Evolutionary conservation across 495 filamentous ascomycete genomes (phyloP).

Genomic region (Podospora didyma): DNA sequence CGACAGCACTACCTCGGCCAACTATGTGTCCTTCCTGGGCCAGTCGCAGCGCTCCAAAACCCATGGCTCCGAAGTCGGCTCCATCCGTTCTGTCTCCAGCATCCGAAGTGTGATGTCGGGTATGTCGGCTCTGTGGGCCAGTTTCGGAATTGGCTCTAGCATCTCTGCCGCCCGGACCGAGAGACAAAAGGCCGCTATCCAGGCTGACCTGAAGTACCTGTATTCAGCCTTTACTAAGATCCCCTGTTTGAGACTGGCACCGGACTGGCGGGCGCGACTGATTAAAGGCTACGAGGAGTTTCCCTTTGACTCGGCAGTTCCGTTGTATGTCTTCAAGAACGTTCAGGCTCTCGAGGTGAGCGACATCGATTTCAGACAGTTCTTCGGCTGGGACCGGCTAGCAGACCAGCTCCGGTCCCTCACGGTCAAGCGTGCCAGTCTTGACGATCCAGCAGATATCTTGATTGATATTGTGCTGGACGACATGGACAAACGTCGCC

Average conservation of each 20-base stretch:
- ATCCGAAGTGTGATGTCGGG: slow-evolving; percentile 96
- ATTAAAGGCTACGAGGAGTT: slow-evolving; percentile 96
- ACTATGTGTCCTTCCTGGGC: slow-evolving; percentile 94
- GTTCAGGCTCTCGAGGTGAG: slow-evolving; percentile 86
- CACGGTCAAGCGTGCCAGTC: slow-evolving; percentile 77
- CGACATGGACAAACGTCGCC: slow-evolving; percentile 87
- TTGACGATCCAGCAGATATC: slow-evolving; percentile 88
- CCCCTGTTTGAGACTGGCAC: slow-evolving; percentile 80
- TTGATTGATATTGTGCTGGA: slow-evolving; percentile 90
- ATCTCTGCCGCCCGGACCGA: slow-evolving; percentile 75
- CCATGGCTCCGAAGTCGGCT: slow-evolving; percentile 76
- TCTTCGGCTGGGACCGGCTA: slow-evolving; percentile 92
- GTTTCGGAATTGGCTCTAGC: slow-evolving; percentile 70
- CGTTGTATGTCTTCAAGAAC: slow-evolving; percentile 93
- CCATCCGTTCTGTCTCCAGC: slow-evolving; percentile 92
- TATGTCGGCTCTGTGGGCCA: slow-evolving; percentile 90
- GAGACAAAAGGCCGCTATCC: slow-evolving; percentile 77
- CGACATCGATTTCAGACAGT: slow-evolving; percentile 92
- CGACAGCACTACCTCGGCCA: slow-evolving; percentile 75
- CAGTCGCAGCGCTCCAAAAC: slow-evolving; percentile 71
- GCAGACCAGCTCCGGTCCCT: slow-evolving; percentile 88
- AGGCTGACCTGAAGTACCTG: slow-evolving; percentile 87
- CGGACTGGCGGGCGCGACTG: slow-evolving; percentile 81
- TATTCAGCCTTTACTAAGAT: slow-evolving; percentile 99
- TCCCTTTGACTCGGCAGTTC: slow-evolving; percentile 96